Evolutionary conservation across 331 rosid genomes (phyloP).

Genomic region (Cydonia oblonga): DNA sequence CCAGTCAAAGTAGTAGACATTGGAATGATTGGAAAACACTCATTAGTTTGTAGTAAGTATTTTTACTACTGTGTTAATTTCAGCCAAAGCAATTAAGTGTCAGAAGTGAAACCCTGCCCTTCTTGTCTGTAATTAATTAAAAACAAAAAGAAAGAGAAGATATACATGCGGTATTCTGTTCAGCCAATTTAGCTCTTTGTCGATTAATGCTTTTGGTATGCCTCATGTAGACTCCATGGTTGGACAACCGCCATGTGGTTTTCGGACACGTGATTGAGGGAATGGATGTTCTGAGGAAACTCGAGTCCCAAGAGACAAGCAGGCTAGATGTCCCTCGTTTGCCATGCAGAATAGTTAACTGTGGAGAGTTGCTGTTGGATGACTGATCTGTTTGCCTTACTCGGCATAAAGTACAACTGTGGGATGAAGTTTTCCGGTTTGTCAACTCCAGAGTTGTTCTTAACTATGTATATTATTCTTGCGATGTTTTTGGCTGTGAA

Average conservation of each 20-base stretch:
- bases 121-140: too few species aligned
- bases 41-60: too few species aligned
- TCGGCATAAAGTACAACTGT: not conserved
- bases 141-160: too few species aligned
- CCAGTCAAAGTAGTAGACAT: too few species aligned
- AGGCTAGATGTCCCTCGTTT: conserved; percentile 52
- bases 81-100: too few species aligned
- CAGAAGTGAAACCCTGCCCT: too few species aligned
- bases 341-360: conserved; percentile 71
- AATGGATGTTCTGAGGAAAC: conserved; percentile 56
- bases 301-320: conserved; percentile 79
- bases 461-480: not conserved
- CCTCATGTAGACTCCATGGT: conserved; percentile 72
- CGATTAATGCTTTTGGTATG: conserved; percentile 9
- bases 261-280: conserved; percentile 76
- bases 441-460: conserved; percentile 4
- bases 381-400: conserved; percentile 24
- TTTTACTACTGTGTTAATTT: too few species aligned
- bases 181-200: too few species aligned
- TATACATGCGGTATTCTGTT: too few species aligned
- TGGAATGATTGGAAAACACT: too few species aligned
- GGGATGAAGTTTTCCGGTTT: conserved; percentile 11
- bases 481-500: not conserved
- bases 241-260: conserved; percentile 86
- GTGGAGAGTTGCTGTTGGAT: conserved; percentile 59